Conservation (phyloP, 2,329 filamentous ascomycete genomes). For the Bipolaris oryzae region DNA sequence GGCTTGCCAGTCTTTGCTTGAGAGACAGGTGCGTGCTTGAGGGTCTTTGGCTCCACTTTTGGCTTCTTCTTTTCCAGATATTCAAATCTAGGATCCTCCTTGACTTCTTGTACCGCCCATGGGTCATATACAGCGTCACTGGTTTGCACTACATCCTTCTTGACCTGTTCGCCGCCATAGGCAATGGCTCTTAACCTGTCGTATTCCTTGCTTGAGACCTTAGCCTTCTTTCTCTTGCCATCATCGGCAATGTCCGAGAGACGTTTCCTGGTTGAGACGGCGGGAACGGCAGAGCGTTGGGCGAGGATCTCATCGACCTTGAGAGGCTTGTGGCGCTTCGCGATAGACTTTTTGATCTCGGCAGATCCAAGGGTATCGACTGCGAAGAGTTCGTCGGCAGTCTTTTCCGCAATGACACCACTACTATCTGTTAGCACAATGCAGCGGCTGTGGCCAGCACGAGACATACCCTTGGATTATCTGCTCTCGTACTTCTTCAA, state of each 20-base stretch:
- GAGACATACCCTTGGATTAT: conserved; percentile 80
- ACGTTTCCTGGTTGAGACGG: conserved; percentile 80
- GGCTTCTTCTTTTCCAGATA: conserved; percentile 71
- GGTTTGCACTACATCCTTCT: conserved; percentile 57
- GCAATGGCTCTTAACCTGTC: conserved; percentile 78
- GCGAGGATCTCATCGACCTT: conserved; percentile 93
- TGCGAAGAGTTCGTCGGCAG: conserved; percentile 82
- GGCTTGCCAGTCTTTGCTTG: conserved; percentile 81
- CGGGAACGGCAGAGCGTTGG: conserved; percentile 79
- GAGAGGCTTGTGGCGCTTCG: conserved; percentile 75
- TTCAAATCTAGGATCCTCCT: conserved; percentile 61
- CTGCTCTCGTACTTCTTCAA: conserved; percentile 84
- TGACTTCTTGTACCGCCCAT: conserved; percentile 66
- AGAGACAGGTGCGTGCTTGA: conserved; percentile 78
- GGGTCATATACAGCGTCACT: conserved; percentile 74
- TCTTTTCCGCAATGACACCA: conserved; percentile 83
- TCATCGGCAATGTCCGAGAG: conserved; percentile 73
- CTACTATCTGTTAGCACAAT: conserved; percentile 54
- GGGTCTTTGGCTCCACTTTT: conserved; percentile 73
- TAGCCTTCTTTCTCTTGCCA: conserved; percentile 73
- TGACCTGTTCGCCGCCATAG: conserved; percentile 66
- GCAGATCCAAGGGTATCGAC: conserved; percentile 77
- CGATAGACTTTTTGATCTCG: conserved; percentile 67
- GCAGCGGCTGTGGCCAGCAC: background rate
- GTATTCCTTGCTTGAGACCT: conserved; percentile 85